These are phyloP conservation scores for Coffea eugenioides DNA, from an alignment of 257 asterid species.

Conservation along the genomic window DNA sequence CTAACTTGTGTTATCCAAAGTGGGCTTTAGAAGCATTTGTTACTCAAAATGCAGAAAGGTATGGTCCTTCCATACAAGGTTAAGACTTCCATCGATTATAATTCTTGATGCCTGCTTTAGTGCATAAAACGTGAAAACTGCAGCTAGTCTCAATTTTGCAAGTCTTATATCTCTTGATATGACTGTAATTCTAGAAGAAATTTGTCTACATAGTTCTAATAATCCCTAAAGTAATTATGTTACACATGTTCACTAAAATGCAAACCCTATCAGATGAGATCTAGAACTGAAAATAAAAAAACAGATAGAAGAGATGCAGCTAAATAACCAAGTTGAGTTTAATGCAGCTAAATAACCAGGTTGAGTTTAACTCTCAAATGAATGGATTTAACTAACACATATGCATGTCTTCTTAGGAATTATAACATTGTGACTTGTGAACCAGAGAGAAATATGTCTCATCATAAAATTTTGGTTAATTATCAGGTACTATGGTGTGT, in stretches of 20 bases:
- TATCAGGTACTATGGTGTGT: slow-evolving; percentile 80
- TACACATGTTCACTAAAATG: no score
- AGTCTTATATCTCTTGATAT: neutral
- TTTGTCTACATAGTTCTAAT: neutral
- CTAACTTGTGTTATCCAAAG: slow-evolving; percentile 68
- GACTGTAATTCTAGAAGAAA: neutral
- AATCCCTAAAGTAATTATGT: neutral
- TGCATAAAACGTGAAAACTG: neutral
- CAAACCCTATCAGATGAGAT: no score
- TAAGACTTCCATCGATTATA: neutral
- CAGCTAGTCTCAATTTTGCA: neutral
- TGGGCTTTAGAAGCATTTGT: slow-evolving; percentile 97
- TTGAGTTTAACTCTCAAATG: neutral
- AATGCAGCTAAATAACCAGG: neutral
- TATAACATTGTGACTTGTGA: neutral
- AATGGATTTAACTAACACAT: neutral
- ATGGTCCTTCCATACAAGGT: neutral
- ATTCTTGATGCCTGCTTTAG: neutral
- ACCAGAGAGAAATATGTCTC: neutral
- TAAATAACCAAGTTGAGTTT: neutral
- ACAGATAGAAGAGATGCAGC: no score
- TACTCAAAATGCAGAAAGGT: slow-evolving; percentile 78
- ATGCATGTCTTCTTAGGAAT: neutral
- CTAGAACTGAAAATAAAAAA: no score
- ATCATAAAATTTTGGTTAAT: neutral